These are phyloP conservation scores for Rutidosis leptorrhynchoides DNA, from an alignment of 129 eudicot genomes.

Conservation along the genomic window DNA sequence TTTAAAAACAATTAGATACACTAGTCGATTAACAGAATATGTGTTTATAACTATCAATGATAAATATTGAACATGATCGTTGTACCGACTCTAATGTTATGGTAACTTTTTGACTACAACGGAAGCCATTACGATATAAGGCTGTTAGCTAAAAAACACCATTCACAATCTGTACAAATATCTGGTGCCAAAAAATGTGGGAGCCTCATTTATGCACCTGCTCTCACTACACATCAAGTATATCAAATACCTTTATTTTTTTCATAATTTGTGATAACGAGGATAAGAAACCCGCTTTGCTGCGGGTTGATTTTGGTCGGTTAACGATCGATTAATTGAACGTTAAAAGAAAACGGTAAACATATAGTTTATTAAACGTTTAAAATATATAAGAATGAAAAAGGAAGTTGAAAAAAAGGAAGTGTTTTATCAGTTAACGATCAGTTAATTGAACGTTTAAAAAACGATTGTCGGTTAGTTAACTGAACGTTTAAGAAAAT, in stretches of 20 bases:
- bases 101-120: constrained; percentile 14
- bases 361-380: too few relatives aligned
- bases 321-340: too few relatives aligned
- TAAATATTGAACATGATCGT: constrained; percentile 1
- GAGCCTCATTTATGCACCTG: constrained; percentile 21
- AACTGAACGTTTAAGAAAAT: too few relatives aligned
- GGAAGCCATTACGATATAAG: constrained; percentile 13
- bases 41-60: constrained; percentile 1
- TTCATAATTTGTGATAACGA: neutral
- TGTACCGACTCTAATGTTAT: constrained; percentile 16
- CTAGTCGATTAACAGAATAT: constrained; percentile 17
- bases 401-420: too few relatives aligned
- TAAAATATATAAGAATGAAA: too few relatives aligned
- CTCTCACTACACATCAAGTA: constrained; percentile 19
- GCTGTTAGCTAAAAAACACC: constrained; percentile 22
- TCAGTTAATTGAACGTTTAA: too few relatives aligned
- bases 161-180: constrained; percentile 15
- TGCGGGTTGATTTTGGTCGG: too few relatives aligned
- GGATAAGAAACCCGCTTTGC: too few relatives aligned
- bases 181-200: constrained; percentile 29
- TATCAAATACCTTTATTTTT: neutral
- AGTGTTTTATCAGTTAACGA: too few relatives aligned
- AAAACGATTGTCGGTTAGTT: too few relatives aligned
- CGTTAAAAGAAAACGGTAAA: too few relatives aligned
- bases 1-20: neutral